A percentile compares a stretch with the other conserved stretches of the same genome.
Conservation (phyloP, 768 basidiomycete species). For the Rhodotorula paludigena region DNA sequence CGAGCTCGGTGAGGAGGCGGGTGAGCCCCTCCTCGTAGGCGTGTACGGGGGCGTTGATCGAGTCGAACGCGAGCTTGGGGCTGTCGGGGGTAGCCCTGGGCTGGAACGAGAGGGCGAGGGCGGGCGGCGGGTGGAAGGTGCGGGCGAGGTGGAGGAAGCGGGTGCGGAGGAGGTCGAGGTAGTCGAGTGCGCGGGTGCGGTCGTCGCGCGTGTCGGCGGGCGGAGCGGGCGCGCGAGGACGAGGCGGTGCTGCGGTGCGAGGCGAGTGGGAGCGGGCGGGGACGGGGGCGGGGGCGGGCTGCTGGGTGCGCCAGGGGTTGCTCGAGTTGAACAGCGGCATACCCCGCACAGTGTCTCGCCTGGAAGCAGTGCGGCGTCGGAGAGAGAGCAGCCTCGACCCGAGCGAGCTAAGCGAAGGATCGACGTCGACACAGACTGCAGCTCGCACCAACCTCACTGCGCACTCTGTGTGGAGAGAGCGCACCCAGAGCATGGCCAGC, state of each 20-base stretch:
- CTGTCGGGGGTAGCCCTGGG: neutral
- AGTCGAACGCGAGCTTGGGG: conserved; percentile 58
- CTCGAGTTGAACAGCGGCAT: neutral
- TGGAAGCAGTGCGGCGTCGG: neutral
- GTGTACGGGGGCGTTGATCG: conserved; percentile 60
- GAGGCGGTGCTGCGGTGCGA: neutral
- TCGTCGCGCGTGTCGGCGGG: neutral
- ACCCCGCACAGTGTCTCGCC: too few relatives aligned
- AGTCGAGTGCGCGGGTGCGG: conserved; percentile 43
- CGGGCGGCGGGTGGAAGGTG: neutral
- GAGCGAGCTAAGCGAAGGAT: neutral
- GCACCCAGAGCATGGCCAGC: neutral
- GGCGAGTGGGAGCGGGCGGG: neutral
- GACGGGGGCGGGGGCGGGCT: neutral
- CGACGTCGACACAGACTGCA: neutral
- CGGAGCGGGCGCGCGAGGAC: neutral
- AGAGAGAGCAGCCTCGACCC: neutral
- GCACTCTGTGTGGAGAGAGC: too few relatives aligned
- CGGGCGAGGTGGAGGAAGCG: neutral
- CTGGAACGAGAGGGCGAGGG: neutral
- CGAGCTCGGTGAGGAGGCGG: conserved; percentile 62
- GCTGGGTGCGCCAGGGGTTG: neutral
- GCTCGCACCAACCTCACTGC: too few relatives aligned
- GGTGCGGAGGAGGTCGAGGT: neutral
- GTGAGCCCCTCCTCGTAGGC: conserved; percentile 61